phyloP scores from a whole-genome alignment of 2,329 filamentous ascomycete genomes.

The Pseudocercospora fuligena region DNA sequence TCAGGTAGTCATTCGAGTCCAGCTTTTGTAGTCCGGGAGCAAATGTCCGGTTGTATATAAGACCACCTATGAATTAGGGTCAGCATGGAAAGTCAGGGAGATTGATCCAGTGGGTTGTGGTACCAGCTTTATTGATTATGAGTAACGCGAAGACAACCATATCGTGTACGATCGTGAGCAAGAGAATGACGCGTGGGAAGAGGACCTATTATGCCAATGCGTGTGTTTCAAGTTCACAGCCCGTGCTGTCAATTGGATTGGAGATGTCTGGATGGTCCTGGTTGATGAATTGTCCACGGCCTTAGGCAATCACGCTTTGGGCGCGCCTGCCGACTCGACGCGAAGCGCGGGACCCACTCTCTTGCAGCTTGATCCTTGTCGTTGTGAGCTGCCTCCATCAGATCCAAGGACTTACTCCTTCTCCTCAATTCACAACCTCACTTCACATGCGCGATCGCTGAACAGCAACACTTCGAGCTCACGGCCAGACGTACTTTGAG shows the following conservation, averaged over 20 bases:
- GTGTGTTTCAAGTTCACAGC: background rate
- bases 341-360: background rate
- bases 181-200: background rate
- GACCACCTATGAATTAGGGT: conserved; percentile 54
- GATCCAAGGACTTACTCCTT: background rate
- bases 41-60: conserved; percentile 96
- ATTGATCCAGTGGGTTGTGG: background rate
- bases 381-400: background rate
- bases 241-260: background rate
- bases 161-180: conserved; percentile 6
- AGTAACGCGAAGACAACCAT: conserved; percentile 96
- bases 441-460: conserved; percentile 1
- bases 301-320: background rate
- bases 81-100: conserved; percentile 41
- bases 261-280: background rate
- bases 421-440: background rate
- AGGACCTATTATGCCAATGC: background rate
- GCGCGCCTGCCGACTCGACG: conserved; percentile 2
- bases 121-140: conserved; percentile 93
- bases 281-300: background rate
- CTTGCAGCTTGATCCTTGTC: conserved; percentile 5
- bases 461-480: background rate
- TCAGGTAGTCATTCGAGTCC: conserved; percentile 93
- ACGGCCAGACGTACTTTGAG: background rate
- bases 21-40: conserved; percentile 85